phyloP scores from a whole-genome alignment of 345 rosid genomes.

The Clarkia xantiana region DNA sequence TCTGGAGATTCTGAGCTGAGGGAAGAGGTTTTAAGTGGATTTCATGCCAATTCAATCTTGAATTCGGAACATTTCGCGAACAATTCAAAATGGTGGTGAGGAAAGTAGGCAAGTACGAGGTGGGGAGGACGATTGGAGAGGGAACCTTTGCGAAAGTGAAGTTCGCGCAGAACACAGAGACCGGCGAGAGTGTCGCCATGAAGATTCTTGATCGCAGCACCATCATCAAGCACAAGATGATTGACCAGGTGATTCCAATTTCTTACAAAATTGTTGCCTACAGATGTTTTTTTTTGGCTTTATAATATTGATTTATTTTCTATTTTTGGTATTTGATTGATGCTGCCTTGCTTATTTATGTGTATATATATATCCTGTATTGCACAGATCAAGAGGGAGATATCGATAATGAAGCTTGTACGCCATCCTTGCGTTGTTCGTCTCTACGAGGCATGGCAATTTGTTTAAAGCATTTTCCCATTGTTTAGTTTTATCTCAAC shows the following conservation, averaged over 20 bases:
- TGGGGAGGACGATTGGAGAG: conserved; percentile 94
- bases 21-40: no score
- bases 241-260: conserved; percentile 49
- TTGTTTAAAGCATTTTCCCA: not conserved
- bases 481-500: not conserved
- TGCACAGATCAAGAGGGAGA: conserved; percentile 86
- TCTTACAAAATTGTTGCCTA: no score
- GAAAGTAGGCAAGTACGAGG: conserved; percentile 90
- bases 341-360: not conserved
- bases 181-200: conserved; percentile 99
- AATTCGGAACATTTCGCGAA: not conserved
- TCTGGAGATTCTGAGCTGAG: no score
- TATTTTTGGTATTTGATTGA: not conserved
- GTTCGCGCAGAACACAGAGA: conserved; percentile 95
- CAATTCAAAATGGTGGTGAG: conserved; percentile 56
- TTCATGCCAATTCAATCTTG: no score
- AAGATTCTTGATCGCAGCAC: conserved; percentile 76
- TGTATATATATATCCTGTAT: not conserved
- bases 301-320: no score
- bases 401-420: conserved; percentile 96
- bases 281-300: no score
- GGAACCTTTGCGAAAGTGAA: conserved; percentile 94
- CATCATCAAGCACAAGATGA: conserved; percentile 92
- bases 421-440: conserved; percentile 92
- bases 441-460: conserved; percentile 55